Evolutionary conservation across 768 basidiomycete species (phyloP), one percentile per base, ranked within the genome.

Genomic region (Dioszegia hungarica): DNA sequence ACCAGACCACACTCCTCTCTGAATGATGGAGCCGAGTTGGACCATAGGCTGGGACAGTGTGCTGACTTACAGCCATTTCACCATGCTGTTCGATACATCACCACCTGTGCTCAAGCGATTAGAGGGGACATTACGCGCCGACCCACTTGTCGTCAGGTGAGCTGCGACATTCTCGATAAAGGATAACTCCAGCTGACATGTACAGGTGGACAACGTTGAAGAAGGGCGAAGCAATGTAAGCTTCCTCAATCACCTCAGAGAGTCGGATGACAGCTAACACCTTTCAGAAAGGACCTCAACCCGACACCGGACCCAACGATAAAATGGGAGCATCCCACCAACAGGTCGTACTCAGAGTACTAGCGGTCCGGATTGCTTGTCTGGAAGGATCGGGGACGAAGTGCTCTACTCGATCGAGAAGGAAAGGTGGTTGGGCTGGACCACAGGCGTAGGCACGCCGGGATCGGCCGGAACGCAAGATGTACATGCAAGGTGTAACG

Each of bases 31-130:
- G n/a, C n/a, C n/a, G n/a, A n/a, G n/a, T n/a, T n/a, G n/a, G n/a
- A 71, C 60, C 70, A 74, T 56, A 55, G 48, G 5, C 59, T 61
- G 14, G 74, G 74, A 59, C 72, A 75, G 74, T 75, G 61, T 69
- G 74, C 19, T 27, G 29, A 3, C 25, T 45, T 25, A 0, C 41
- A 75, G 74, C 48, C 73, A 75, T 46, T 75, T 75, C 39, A 63
- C 62, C 22, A 68, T 75, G 63, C 50, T 59, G 1, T 75, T 74
- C 47, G 74, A 75, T 48, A 70, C 67, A 12, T 74, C 72, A 3
- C 72, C 74, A n/a, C 60, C 64, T 2, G 66, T 74, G 5, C 44
- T 74, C 8, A 62, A 66, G 33, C 47, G 59, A 20, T 47, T 75
- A 19, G 64, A 70, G 46, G 67, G 68, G 44, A 68, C 68, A 54